Percentiles rank a stretch among this genome's conserved stretches.
phyloP scores from a whole-genome alignment of 139 green algal species.

The Pseudopediastrum boryanum region DNA sequence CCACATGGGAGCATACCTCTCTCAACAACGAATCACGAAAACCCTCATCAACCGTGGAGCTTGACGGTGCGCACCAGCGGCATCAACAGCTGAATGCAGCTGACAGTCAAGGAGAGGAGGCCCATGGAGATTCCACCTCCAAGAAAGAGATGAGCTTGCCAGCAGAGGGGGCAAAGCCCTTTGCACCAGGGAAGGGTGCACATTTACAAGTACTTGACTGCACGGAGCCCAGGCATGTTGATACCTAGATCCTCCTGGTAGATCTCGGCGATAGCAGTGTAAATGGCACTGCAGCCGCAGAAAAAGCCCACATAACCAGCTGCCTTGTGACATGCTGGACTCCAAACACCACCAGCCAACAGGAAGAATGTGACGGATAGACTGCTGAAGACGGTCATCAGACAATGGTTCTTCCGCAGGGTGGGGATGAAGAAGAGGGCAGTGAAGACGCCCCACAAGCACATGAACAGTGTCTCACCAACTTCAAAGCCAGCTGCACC shows the following conservation, averaged over 20 bases:
- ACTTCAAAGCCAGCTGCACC: neutral
- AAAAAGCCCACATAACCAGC: slow-evolving; percentile 69
- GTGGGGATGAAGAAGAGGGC: slow-evolving; percentile 61
- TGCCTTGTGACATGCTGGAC: slow-evolving; percentile 20
- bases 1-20: no score
- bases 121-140: no score
- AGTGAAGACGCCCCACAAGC: slow-evolving; percentile 70
- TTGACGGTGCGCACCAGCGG: no score
- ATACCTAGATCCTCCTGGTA: slow-evolving; percentile 51
- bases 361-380: slow-evolving; percentile 70
- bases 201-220: no score
- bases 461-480: slow-evolving; percentile 54
- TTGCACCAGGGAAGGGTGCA: no score
- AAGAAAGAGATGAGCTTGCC: no score
- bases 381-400: slow-evolving; percentile 48
- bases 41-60: no score
- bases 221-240: slow-evolving; percentile 11
- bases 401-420: slow-evolving; percentile 47
- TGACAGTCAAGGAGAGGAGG: no score
- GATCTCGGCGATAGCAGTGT: slow-evolving; percentile 64
- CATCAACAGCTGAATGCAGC: no score
- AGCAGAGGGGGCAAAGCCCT: no score
- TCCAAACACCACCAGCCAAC: slow-evolving; percentile 53
- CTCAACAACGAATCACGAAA: no score
- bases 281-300: slow-evolving; percentile 64